These are phyloP conservation scores for Nemania sp. DNA, from an alignment of 2,329 filamentous ascomycete species.

Conservation along the genomic window DNA sequence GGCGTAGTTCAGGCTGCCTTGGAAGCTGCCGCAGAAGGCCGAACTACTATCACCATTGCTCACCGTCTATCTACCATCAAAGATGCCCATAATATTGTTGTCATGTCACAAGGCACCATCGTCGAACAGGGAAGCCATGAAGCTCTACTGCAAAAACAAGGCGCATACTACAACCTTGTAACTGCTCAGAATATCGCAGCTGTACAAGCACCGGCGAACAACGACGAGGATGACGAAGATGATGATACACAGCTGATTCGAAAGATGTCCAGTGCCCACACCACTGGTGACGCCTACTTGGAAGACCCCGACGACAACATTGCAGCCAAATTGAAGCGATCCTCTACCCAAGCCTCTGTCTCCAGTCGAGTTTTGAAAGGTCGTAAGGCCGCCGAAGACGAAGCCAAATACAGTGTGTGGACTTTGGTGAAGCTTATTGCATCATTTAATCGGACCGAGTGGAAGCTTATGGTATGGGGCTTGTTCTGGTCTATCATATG, in stretches of 20 bases:
- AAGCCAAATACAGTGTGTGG: conserved; percentile 69
- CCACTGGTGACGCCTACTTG: conserved; percentile 45
- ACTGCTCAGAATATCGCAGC: conserved; percentile 82
- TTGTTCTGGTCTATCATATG: conserved; percentile 75
- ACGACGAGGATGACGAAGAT: conserved; percentile 53
- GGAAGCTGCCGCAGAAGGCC: conserved; percentile 80
- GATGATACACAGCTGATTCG: conserved; percentile 48
- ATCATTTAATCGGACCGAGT: conserved; percentile 77
- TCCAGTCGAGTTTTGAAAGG: conserved; percentile 73
- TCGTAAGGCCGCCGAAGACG: conserved; percentile 55
- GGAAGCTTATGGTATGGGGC: conserved; percentile 72
- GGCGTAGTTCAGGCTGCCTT: conserved; percentile 92
- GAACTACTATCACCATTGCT: conserved; percentile 95
- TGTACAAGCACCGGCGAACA: conserved; percentile 55
- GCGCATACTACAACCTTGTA: conserved; percentile 83
- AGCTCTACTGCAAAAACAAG: conserved; percentile 69
- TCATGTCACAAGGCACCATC: conserved; percentile 84
- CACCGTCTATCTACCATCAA: conserved; percentile 94
- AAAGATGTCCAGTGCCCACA: conserved; percentile 49
- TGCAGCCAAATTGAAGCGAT: conserved; percentile 60
- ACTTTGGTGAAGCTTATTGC: conserved; percentile 78
- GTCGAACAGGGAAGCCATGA: conserved; percentile 91
- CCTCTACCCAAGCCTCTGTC: conserved; percentile 59
- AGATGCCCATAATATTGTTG: conserved; percentile 93
- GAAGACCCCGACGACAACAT: conserved; percentile 68